A percentile compares a stretch with the other conserved stretches of the same genome.
Evolutionary conservation across 129 eudicot species (phyloP).

Genomic region (Saussurea involucrata): DNA sequence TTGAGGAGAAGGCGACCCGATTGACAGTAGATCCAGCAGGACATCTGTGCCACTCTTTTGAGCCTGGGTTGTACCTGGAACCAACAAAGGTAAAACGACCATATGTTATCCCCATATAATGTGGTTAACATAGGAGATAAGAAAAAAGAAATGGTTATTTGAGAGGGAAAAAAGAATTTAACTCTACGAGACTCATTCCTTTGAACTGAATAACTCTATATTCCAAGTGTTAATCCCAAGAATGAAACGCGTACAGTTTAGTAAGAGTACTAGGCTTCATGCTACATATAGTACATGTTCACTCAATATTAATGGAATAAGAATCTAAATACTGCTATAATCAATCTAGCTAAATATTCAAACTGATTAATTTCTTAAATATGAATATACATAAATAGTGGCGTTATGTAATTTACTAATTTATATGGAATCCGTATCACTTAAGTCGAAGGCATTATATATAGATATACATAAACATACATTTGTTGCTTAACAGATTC

Average conservation of each 20-base stretch:
- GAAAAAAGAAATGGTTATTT: not conserved
- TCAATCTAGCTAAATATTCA: no score
- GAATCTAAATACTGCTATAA: no score
- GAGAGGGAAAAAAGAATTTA: not conserved
- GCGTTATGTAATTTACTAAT: no score
- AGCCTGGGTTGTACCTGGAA: slow-evolving; percentile 54
- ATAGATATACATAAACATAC: no score
- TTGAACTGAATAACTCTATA: not conserved
- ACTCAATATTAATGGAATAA: no score
- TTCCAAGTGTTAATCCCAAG: not conserved
- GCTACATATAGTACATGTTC: no score
- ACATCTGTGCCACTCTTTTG: slow-evolving; percentile 79
- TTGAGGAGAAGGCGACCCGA: slow-evolving; percentile 67
- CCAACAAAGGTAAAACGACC: not conserved
- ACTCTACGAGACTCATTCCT: not conserved
- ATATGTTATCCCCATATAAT: not conserved
- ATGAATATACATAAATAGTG: no score
- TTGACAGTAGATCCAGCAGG: slow-evolving; percentile 79
- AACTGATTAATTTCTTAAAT: no score
- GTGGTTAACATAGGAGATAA: not conserved
- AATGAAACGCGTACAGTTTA: not conserved
- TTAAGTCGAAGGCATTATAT: no score
- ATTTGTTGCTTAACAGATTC: no score
- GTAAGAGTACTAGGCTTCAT: not conserved
- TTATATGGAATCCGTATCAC: no score